These are phyloP conservation scores for Beauveria caledonica DNA, from an alignment of 2,329 filamentous ascomycete species.

Conservation along the genomic window DNA sequence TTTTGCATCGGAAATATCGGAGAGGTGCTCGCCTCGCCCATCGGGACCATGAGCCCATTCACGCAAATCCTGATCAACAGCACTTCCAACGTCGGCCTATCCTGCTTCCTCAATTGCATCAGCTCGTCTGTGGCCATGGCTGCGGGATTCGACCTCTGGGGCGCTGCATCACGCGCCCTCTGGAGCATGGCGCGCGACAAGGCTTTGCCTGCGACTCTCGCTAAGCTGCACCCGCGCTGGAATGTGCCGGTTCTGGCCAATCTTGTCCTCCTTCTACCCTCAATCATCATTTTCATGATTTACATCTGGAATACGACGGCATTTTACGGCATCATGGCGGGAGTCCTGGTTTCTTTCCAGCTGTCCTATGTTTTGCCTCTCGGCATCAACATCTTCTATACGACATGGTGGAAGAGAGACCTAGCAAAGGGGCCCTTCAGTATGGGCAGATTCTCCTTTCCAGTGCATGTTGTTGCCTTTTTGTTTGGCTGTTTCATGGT, in stretches of 20 bases:
- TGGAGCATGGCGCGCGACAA: not conserved
- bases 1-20: not conserved
- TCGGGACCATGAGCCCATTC: not conserved
- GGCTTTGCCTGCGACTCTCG: not conserved
- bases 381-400: not conserved
- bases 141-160: not conserved
- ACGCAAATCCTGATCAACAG: not conserved
- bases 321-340: not conserved
- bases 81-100: not conserved
- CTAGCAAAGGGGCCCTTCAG: not conserved
- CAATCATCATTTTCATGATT: not conserved
- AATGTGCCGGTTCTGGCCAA: not conserved
- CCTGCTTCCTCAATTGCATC: not conserved
- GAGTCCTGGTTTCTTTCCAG: not conserved
- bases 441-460: not conserved
- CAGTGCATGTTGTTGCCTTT: not conserved
- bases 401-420: not conserved
- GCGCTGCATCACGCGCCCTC: not conserved
- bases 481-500: not conserved
- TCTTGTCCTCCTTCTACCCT: not conserved
- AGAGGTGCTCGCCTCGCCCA: not conserved
- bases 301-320: not conserved
- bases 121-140: not conserved
- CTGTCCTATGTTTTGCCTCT: not conserved
- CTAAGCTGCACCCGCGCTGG: not conserved